A percentile compares a stretch with the other conserved stretches of the same genome.
phyloP scores from a whole-genome alignment of 441 rosid genomes.

The Gossypium laxum region DNA sequence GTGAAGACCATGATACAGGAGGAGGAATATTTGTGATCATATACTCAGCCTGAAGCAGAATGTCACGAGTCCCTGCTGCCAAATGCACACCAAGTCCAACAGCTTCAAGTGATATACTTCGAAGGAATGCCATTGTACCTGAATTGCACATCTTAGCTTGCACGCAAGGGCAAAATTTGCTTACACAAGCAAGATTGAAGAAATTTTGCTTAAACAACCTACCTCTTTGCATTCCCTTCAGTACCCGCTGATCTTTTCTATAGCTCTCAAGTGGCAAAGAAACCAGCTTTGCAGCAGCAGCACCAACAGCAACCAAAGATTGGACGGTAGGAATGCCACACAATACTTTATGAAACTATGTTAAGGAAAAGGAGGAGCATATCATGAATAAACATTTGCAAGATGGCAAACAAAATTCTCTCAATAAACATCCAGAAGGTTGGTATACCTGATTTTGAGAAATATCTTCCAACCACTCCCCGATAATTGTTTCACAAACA shows the following conservation, averaged over 20 bases:
- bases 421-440: slow-evolving; percentile 3
- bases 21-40: slow-evolving; percentile 45
- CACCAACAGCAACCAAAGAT: slow-evolving; percentile 70
- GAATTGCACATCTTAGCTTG: slow-evolving; percentile 18
- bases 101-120: slow-evolving; percentile 89
- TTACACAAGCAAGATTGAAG: neutral
- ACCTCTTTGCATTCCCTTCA: slow-evolving; percentile 97
- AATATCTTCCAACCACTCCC: slow-evolving; percentile 96
- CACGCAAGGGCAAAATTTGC: neutral
- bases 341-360: slow-evolving; percentile 67
- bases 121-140: slow-evolving; percentile 89
- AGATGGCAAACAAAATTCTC: slow-evolving; percentile 8
- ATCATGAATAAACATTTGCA: slow-evolving; percentile 15
- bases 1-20: slow-evolving; percentile 40
- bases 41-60: slow-evolving; percentile 73
- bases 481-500: slow-evolving; percentile 78
- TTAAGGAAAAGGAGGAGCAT: slow-evolving; percentile 12
- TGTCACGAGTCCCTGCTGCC: slow-evolving; percentile 82
- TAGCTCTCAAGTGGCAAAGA: slow-evolving; percentile 84
- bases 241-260: slow-evolving; percentile 70
- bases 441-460: slow-evolving; percentile 83
- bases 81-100: slow-evolving; percentile 94
- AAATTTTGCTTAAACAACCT: slow-evolving; percentile 18
- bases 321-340: slow-evolving; percentile 71
- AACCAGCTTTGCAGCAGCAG: slow-evolving; percentile 78